Percentiles rank a stretch among this genome's conserved stretches.
phyloP scores from a whole-genome alignment of 257 asterid species.

The Fraxinus americana region DNA sequence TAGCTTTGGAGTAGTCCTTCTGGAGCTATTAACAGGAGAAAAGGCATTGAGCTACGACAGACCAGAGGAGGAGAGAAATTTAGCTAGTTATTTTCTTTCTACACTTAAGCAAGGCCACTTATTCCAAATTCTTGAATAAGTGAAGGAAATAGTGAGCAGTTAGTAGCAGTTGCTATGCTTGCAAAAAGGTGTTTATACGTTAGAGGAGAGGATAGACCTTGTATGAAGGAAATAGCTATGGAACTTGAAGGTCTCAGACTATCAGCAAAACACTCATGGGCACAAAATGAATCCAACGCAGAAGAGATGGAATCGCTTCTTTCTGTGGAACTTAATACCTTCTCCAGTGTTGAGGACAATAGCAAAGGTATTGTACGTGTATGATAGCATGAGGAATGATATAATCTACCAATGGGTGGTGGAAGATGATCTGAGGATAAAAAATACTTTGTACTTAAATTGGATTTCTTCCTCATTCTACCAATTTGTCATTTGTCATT shows the following conservation, averaged over 20 bases:
- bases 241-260: slow-evolving; percentile 20
- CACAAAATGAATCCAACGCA: neutral
- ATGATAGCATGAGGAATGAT: slow-evolving; percentile 19
- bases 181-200: slow-evolving; percentile 32
- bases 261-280: slow-evolving; percentile 20
- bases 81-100: slow-evolving; percentile 26
- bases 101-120: neutral
- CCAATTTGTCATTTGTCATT: no score
- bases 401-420: neutral
- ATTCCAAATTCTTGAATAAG: slow-evolving; percentile 25
- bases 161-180: slow-evolving; percentile 19
- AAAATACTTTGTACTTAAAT: neutral
- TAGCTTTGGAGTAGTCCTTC: slow-evolving; percentile 29
- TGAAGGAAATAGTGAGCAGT: slow-evolving; percentile 20
- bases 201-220: slow-evolving; percentile 36
- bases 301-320: slow-evolving; percentile 11
- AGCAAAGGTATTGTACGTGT: neutral
- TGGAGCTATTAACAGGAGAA: slow-evolving; percentile 10
- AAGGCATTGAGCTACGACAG: slow-evolving; percentile 13
- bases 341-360: neutral
- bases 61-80: slow-evolving; percentile 15
- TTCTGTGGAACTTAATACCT: neutral
- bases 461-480: no score
- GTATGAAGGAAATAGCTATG: slow-evolving; percentile 29
- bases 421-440: neutral